Base-by-base conservation (phyloP, 768 basidiomycete species). In the Boletus huronensis region DNA sequence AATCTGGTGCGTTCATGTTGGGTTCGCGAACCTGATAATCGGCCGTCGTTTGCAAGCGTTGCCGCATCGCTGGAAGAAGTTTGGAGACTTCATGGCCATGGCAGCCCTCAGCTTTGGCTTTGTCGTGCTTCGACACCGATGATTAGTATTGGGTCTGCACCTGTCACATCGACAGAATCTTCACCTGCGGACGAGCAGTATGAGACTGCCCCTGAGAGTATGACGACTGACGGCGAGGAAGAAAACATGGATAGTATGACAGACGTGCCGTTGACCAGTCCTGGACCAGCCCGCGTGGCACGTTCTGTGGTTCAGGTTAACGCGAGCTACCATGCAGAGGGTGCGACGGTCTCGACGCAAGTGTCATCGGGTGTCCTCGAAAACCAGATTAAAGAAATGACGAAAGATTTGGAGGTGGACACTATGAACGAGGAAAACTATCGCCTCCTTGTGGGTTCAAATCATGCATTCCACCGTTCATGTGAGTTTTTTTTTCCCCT, bases 391-490 rank as follows among this genome's bases (percentile, higher is more conserved):
- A 23, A 36, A n/a, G 23, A 55, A 6, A 43, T 41, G 1, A 60
- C 57, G 25, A 75, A 80, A 44, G 72, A 74, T 17, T 55, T 58
- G 6, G 63, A 73, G n/a, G 65, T 73, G 16, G 75, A 80, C 43
- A 68, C 74, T 40, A 74, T 74, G 58, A 78, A 86, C 53, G 90
- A 92, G 71, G 73, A 82, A 55, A 75, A 82, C 54, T 93, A 91
- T 65, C 74, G 90, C 29, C 74, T 86, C 55, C 71, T 87, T 51
- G 42, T 48, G 7, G 57, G 49, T 21, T 70, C 87, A 44, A 78
- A 75, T 40, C 90, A 92, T 57, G 75, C 79, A 25, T 91, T 84
- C 70, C 84, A 93, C 65, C 77, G 79, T 21, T 82, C 84, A 14
- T 63, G 88, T 89, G 62, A 60, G 85, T 72, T 50, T 47, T 48